These are phyloP conservation scores for Linum tenue DNA, from an alignment of 345 rosid genomes.

Conservation along the genomic window DNA sequence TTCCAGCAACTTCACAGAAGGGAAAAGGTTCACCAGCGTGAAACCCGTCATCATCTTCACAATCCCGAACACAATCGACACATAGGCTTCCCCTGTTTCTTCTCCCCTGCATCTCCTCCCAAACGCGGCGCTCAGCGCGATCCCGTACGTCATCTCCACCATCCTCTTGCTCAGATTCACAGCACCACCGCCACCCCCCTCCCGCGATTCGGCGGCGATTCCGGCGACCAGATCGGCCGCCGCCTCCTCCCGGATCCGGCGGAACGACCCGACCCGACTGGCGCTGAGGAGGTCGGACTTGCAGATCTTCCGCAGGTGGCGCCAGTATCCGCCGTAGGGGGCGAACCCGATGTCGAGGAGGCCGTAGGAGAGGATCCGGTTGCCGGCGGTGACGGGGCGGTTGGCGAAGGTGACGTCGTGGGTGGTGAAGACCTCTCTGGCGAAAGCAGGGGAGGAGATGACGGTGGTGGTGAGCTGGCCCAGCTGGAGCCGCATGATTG, in stretches of 20 bases:
- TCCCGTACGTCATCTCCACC: slow-evolving; percentile 1
- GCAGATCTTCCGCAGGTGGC: too few species aligned
- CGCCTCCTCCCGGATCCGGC: slow-evolving; percentile 21
- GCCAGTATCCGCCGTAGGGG: too few species aligned
- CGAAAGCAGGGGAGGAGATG: slow-evolving; percentile 19
- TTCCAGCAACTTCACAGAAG: slow-evolving; percentile 7
- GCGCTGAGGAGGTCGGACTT: too few species aligned
- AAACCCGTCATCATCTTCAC: neutral
- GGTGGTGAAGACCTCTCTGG: slow-evolving; percentile 23
- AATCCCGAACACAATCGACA: neutral
- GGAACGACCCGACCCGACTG: slow-evolving; percentile 18
- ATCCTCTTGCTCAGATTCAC: slow-evolving; percentile 21
- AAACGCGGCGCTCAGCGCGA: slow-evolving; percentile 18
- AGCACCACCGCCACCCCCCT: neutral
- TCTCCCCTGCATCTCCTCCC: slow-evolving; percentile 18
- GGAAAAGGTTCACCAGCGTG: slow-evolving; percentile 2
- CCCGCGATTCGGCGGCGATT: too few species aligned
- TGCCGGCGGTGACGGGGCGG: slow-evolving; percentile 11
- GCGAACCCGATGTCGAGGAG: too few species aligned
- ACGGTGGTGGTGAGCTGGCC: slow-evolving; percentile 20
- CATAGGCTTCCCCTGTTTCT: slow-evolving; percentile 11
- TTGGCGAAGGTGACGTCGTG: slow-evolving; percentile 25
- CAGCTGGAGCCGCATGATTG: slow-evolving; percentile 29
- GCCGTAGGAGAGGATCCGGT: too few species aligned
- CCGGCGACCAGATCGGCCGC: slow-evolving; percentile 4